A percentile compares a stretch with the other conserved stretches of the same genome.
phyloP scores from a whole-genome alignment of 225 moss, liverwort and hornwort species.

The Climacium dendroides region DNA sequence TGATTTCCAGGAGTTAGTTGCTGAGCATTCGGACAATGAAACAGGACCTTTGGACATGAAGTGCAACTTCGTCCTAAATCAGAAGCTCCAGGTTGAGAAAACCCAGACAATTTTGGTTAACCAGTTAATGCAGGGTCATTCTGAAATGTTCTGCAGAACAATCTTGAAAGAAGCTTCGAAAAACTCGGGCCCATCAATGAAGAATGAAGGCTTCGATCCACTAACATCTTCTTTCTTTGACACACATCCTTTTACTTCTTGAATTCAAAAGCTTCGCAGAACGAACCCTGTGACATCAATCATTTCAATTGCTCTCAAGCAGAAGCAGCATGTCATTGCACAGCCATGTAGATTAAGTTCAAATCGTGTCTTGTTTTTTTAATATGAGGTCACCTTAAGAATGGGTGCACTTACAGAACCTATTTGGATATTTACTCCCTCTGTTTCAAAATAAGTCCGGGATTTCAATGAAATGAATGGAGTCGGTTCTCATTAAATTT shows the following conservation, averaged over 20 bases:
- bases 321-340: background rate
- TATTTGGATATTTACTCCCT: background rate
- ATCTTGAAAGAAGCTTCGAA: background rate
- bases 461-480: background rate
- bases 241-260: background rate
- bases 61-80: background rate
- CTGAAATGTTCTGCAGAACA: background rate
- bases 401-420: background rate
- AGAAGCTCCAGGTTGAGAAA: background rate
- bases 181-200: background rate
- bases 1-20: constrained; percentile 4
- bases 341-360: background rate
- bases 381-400: background rate
- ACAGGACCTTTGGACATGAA: background rate
- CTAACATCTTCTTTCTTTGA: background rate
- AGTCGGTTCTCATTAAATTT: background rate
- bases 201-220: background rate
- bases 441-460: background rate
- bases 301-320: background rate
- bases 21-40: background rate
- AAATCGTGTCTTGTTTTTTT: background rate
- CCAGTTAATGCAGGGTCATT: background rate
- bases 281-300: background rate
- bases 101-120: background rate
- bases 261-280: background rate